Evolutionary conservation across 805 yeast genomes (phyloP).

Genomic region (Teunomyces gatunensis): DNA sequence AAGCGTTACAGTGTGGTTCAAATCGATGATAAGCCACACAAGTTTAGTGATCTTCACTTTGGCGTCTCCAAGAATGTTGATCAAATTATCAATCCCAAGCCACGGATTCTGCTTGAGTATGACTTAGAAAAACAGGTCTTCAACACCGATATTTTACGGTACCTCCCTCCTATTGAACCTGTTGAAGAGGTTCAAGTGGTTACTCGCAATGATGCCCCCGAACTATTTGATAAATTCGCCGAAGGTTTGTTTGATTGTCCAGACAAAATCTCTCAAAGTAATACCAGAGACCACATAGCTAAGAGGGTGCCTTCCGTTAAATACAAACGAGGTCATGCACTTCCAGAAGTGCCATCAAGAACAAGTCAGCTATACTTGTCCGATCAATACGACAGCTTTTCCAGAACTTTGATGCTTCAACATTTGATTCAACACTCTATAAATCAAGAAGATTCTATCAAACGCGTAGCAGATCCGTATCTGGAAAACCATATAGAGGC

Average conservation of each 20-base stretch:
- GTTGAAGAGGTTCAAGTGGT: no score
- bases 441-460: constrained; percentile 15
- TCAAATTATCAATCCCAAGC: background rate
- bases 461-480: constrained; percentile 28
- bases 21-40: background rate
- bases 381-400: constrained; percentile 22
- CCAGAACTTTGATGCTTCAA: constrained; percentile 27
- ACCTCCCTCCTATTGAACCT: background rate
- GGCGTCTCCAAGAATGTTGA: background rate
- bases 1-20: background rate
- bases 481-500: constrained; percentile 17
- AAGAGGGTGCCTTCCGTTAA: constrained; percentile 8
- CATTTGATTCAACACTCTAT: constrained; percentile 17
- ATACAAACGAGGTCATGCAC: constrained; percentile 9
- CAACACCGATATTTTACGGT: background rate
- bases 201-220: background rate
- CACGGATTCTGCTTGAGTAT: background rate
- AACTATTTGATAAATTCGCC: constrained; percentile 12
- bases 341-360: constrained; percentile 14
- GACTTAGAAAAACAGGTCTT: background rate
- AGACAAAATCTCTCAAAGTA: constrained; percentile 7
- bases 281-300: constrained; percentile 1
- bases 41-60: background rate
- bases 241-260: constrained; percentile 9
- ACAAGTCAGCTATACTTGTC: constrained; percentile 11